These are phyloP conservation scores for Hondaea fermentalgiana DNA, from an alignment of 108 stramenopile species.

Conservation along the genomic window DNA sequence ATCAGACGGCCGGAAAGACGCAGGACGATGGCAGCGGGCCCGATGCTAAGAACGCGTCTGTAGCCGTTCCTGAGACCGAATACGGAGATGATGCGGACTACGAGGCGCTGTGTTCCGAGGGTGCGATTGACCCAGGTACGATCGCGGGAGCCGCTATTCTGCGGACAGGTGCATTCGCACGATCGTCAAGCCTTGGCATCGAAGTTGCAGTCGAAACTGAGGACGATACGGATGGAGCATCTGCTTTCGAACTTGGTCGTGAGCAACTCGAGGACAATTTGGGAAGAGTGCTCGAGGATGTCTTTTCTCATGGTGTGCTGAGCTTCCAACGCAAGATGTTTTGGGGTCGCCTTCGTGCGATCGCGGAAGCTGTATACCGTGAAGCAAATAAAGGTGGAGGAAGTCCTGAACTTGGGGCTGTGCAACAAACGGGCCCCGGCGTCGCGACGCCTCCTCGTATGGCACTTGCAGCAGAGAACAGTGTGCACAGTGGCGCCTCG, in stretches of 20 bases:
- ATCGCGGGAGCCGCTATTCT: neutral
- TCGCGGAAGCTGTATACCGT: neutral
- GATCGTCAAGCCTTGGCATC: neutral
- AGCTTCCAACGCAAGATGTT: neutral
- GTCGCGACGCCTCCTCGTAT: too few relatives aligned
- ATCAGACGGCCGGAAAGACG: neutral
- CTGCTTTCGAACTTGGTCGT: neutral
- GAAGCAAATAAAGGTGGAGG: neutral
- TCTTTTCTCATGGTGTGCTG: neutral
- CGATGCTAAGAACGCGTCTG: neutral
- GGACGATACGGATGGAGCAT: too few relatives aligned
- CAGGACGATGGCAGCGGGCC: neutral
- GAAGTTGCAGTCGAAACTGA: neutral
- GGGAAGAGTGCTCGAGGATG: neutral
- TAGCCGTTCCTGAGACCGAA: neutral
- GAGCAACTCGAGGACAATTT: neutral
- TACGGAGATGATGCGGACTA: neutral
- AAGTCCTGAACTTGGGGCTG: neutral
- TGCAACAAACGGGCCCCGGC: too few relatives aligned
- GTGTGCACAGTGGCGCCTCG: too few relatives aligned
- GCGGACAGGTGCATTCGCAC: too few relatives aligned
- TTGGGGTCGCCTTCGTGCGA: neutral
- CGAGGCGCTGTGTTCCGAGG: neutral
- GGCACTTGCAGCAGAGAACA: too few relatives aligned
- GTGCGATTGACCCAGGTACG: neutral